Evolutionary conservation across 2,329 filamentous ascomycete genomes (phyloP), one percentile per base, ranked within the genome.

Genomic region (Trichophyton schoenleinii): DNA sequence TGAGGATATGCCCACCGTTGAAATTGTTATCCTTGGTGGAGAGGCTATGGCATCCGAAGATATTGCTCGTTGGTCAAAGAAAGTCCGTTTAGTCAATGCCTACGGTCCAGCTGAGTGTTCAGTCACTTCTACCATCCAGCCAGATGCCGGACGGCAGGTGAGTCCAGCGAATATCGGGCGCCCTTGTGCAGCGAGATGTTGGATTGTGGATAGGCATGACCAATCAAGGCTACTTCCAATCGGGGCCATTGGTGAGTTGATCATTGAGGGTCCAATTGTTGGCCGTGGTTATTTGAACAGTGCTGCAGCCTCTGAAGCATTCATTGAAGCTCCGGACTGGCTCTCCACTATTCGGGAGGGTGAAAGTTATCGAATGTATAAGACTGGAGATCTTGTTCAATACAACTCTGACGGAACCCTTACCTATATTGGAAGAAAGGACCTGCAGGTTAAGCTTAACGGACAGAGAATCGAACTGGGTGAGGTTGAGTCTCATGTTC

Each of bases 391-490:
- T 57, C 52, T 69, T 1, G 63, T 65, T n/a, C 31, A 61, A 15
- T 67, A 67, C 31, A 63, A 66, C 31, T 53, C 65, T 4, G 61
- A 66, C 36, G 66, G 66, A 3, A 60, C 62, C 5, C 60, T 63
- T 20, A 49, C 49, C 3, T 67, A 62, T 59, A 59, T 68, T 1
- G 67, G 67, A 2, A 59, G 70, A 34, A 70, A 68, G 53, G 70
- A 71, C 57, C 59, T 59, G 1, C 91, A 96, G 71, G 85, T 95
- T 64, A 96, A 96, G 71, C 79, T 95, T 3, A 83, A 90, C 11
- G 90, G 90, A 0, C 90, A 95, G 70, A 80, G 90, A 13, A 79
- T 95, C 0, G 90, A 95, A 68, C 86, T 94, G 62, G 87, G 86
- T 0, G 90, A 95, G 74, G 92, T 95, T 72, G 88, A 92, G 68